Base-by-base conservation (phyloP, 176 grass and related monocot species). In the Chrysopogon serrulatus region DNA sequence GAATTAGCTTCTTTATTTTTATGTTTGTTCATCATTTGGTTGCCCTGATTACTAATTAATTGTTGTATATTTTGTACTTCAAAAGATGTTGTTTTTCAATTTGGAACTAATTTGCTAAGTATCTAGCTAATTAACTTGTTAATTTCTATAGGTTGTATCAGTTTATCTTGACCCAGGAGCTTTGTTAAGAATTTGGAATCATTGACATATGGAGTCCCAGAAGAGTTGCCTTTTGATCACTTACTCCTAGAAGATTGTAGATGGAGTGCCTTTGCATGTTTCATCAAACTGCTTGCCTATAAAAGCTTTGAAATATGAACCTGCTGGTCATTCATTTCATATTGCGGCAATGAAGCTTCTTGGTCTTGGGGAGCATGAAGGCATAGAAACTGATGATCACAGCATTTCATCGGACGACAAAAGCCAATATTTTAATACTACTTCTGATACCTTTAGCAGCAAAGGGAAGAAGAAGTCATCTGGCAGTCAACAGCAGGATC, bases 251-350 rank as follows among this genome's bases (percentile, higher is more conserved):
- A 93, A 98, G 80, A 73, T 95, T 30, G 43, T 85, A 42, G 92
- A 95, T 80, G 96, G 96, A 37, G 87, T 65, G 13, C 93, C 96
- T 74, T 39, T 90, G 71, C 83, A 90, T 41, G 62, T 93, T 40
- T 95, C 96, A 54, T 98, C 96, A 31, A 98, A 98, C 84, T 95
- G 87, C 62, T 48, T 93, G 14, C 96, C 93, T 84, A 73, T 93
- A 31, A 98, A 98, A 79, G 90, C 91, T 56, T 82, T 26, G 5
- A 95, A 93, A 74, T 89, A 90, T 86, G 96, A 98, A 63, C 93
- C 96, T 35, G 96, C 96, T 62, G 96, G 96, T 33, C 96, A 98
- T 81, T 81, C 96, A 1, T 98, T 98, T 87, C 96, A 98, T 87
- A 86, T 87, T 24, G 92, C 74, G 5, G 96, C 83, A 47, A 51